Conservation (phyloP, 108 stramenopile species). For the Epipyxis sp. region DNA sequence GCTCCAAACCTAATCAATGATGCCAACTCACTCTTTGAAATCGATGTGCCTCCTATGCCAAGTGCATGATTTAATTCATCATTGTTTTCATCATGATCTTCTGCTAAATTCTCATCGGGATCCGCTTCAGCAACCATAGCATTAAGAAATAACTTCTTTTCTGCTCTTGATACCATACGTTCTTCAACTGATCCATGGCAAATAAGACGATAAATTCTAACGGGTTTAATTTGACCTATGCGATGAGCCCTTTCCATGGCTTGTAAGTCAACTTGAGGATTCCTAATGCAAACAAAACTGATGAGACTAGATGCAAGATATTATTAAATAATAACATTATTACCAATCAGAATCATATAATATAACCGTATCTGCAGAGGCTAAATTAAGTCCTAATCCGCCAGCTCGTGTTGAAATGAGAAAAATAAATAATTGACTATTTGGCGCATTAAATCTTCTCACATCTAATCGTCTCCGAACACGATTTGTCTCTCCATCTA, state of each 20-base stretch:
- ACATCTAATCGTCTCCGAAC: slow-evolving; percentile 45
- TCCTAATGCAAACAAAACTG: too few relatives aligned
- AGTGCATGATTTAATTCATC: slow-evolving; percentile 41
- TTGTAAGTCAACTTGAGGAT: slow-evolving; percentile 72
- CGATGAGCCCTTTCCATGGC: slow-evolving; percentile 56
- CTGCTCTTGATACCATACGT: slow-evolving; percentile 69
- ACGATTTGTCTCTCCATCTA: slow-evolving; percentile 65
- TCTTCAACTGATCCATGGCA: slow-evolving; percentile 52
- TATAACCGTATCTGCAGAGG: slow-evolving; percentile 89
- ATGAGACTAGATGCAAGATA: too few relatives aligned
- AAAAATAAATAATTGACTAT: slow-evolving; percentile 38
- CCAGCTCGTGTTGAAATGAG: slow-evolving; percentile 54
- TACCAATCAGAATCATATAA: slow-evolving; percentile 92
- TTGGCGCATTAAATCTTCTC: slow-evolving; percentile 49
- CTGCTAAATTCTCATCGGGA: slow-evolving; percentile 49
- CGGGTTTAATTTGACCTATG: slow-evolving; percentile 58
- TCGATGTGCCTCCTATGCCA: slow-evolving; percentile 34
- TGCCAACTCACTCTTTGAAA: slow-evolving; percentile 50
- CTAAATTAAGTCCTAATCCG: slow-evolving; percentile 69
- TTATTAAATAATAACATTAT: too few relatives aligned
- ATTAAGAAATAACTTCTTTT: slow-evolving; percentile 75
- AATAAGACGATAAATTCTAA: slow-evolving; percentile 47
- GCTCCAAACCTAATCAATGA: slow-evolving; percentile 50
- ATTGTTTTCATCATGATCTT: slow-evolving; percentile 27
- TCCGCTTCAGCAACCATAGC: slow-evolving; percentile 62